Evolutionary conservation across 441 rosid species (phyloP), one percentile per base, ranked within the genome.

Genomic region (Daphne laureola): DNA sequence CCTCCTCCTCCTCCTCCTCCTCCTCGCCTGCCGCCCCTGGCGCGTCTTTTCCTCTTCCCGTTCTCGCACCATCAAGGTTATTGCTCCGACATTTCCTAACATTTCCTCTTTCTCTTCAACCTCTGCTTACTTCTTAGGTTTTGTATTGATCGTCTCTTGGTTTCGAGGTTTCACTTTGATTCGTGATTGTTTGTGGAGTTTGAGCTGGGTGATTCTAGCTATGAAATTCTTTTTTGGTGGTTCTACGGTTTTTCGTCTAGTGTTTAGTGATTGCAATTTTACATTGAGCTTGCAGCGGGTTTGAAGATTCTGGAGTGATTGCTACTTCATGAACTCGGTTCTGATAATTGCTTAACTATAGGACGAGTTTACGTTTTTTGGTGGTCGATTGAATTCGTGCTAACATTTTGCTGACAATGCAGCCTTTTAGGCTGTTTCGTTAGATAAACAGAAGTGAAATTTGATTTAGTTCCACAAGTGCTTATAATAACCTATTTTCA

Each of bases 1-100:
- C 65, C 18, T 82, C 78, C 46, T 92, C 74, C 36, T 92, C 74
- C 36, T 92, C 63, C 59, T 79, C 73, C 48, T 86, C 82, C 60
- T 88, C 62, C 41, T 80, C 69, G 87, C 80, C 75, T 88, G 84
- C 73, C 81, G 78, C 63, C 96, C 98, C 66, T 92, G 98, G 96
- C 98, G 94, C 17, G 79, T 63, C 70, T 59, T 80, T 61, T 71
- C 62, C 53, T 64, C 59, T 49, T 59, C 75, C 66, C 78, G 72
- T 68, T 61, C 79, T 31, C 70, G 67, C 59, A 8, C 47, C 75
- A 40, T 67, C 76, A 77, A 86, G 96, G 97, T 86, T 63, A 17
- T 38, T 2, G 12, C 25, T 5, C 15, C n/a, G 17, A 17, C 14
- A 8, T 2, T 0, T 23, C 45, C 8, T 26, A 3, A 17, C 12